A percentile compares a stretch with the other conserved stretches of the same genome.
These are phyloP conservation scores for Xylaria polymorpha DNA, from an alignment of 2,329 filamentous ascomycete species.

Conservation along the genomic window DNA sequence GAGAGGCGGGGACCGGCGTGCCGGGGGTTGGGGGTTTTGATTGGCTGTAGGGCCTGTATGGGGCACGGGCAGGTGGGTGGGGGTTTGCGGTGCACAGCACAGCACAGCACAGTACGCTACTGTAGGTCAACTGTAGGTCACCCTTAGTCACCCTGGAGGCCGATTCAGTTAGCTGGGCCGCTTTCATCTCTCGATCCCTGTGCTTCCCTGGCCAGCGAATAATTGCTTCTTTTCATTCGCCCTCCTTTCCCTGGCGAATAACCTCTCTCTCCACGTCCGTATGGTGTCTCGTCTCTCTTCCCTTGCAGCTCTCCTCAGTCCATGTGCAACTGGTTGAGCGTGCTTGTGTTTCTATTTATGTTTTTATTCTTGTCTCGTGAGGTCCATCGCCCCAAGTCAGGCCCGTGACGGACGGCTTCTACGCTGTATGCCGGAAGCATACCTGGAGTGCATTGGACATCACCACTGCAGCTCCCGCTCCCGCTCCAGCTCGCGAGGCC, in stretches of 20 bases:
- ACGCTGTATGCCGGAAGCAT: conserved; percentile 3
- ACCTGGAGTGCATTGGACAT: neutral
- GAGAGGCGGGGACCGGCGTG: conserved; percentile 13
- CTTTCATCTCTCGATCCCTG: conserved; percentile 31
- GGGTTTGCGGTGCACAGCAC: neutral
- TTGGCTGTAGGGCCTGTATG: conserved; percentile 8
- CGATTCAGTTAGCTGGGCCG: conserved; percentile 30
- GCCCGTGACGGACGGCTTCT: conserved; percentile 20
- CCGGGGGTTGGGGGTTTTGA: conserved; percentile 2
- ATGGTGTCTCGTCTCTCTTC: conserved; percentile 23
- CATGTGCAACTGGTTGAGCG: conserved; percentile 24
- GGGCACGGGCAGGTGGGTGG: conserved; percentile 1
- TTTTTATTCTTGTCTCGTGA: conserved; percentile 25
- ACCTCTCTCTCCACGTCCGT: conserved; percentile 32
- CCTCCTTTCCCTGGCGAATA: conserved; percentile 37
- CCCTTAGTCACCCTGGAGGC: conserved; percentile 6
- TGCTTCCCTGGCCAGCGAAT: conserved; percentile 29
- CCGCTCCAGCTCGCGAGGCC: conserved; percentile 15
- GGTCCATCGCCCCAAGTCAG: conserved; percentile 12
- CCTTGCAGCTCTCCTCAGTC: conserved; percentile 28
- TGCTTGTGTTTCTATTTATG: conserved; percentile 27
- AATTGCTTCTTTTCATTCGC: conserved; percentile 41
- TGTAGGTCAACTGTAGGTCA: conserved; percentile 16
- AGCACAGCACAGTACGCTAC: conserved; percentile 13
- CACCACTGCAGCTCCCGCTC: conserved; percentile 5